Evolutionary conservation across 352 stramenopile genomes (phyloP), one percentile per base, ranked within the genome.

Genomic region (Phytophthora pisi): DNA sequence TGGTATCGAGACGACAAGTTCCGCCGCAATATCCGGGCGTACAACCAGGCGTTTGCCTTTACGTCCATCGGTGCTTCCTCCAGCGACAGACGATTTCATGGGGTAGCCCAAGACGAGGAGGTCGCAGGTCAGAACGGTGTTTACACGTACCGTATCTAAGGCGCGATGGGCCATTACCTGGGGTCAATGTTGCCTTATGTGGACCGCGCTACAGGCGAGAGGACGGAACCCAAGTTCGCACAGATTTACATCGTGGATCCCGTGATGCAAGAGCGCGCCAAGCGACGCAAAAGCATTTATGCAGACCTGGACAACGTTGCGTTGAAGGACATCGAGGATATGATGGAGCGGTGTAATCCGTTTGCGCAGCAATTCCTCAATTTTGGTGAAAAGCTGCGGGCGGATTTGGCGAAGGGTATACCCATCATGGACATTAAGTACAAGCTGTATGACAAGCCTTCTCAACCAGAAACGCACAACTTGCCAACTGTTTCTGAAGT

Each of bases 271-370:
- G 10, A 15, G 0, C 54, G 47, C 1, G 46, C 54, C 1, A 6
- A 28, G 3, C 36, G 24, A 13, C 47, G 45, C 2, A 20, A 24
- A 30, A 5, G 23, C 10, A 51, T 69, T 23, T 52, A 61, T 10
- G 5, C 18, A 2, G 61, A 49, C 13, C n/a, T 61, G n/a, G 51
- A 55, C 28, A 15, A 6, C 26, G 28, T 56, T 23, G 20, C 52
- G 2, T 26, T 67, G 7, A 5, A 16, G 26, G 43, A 55, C 15
- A 58, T 67, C 11, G 60, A 67, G 31, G 2, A 26, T 5, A 61
- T 67, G 60, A 57, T 57, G 60, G 5, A 6, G 18, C 11, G 45
- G 47, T 36, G 93, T 13, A 69, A 60, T 28, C 54, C 24, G 11
- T 64, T 55, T 38, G 49, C 49, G 1, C 16, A 57, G 38, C 36